Percentiles rank a stretch among this genome's conserved stretches.
phyloP scores from a whole-genome alignment of 345 rosid species.

The Cardamine occulta region DNA sequence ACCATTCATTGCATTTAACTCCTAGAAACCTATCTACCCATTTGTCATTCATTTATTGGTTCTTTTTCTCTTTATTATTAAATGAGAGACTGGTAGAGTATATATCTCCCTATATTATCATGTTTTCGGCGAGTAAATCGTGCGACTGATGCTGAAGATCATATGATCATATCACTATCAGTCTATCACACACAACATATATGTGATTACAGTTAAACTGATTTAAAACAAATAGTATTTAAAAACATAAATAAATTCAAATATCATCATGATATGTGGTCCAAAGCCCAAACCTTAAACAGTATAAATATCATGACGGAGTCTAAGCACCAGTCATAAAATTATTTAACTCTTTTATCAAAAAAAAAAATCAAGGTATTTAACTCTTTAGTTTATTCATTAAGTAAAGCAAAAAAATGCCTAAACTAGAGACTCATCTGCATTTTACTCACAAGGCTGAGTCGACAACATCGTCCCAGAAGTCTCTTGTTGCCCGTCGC shows the following conservation, averaged over 20 bases:
- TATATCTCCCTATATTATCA: no score
- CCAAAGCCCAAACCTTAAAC: conserved; percentile 11
- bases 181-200: no score
- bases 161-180: no score
- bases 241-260: background rate
- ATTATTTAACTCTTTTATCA: background rate
- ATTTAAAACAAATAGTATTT: background rate
- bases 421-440: conserved; percentile 2
- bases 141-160: no score
- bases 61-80: no score
- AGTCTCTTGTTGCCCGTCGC: conserved; percentile 30
- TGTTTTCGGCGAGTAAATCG: no score
- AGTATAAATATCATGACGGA: conserved; percentile 11
- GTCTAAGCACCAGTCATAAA: conserved; percentile 2
- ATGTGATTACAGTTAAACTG: background rate
- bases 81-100: no score
- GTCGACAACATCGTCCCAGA: conserved; percentile 11
- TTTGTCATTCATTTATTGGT: no score
- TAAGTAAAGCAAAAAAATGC: conserved; percentile 13
- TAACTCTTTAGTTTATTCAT: background rate
- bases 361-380: background rate
- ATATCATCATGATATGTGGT: conserved; percentile 21
- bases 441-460: background rate
- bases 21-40: no score
- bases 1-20: no score